A percentile compares a stretch with the other conserved stretches of the same genome.
phyloP scores from a whole-genome alignment of 805 yeast genomes.

The Dipodascus geniculatus region DNA sequence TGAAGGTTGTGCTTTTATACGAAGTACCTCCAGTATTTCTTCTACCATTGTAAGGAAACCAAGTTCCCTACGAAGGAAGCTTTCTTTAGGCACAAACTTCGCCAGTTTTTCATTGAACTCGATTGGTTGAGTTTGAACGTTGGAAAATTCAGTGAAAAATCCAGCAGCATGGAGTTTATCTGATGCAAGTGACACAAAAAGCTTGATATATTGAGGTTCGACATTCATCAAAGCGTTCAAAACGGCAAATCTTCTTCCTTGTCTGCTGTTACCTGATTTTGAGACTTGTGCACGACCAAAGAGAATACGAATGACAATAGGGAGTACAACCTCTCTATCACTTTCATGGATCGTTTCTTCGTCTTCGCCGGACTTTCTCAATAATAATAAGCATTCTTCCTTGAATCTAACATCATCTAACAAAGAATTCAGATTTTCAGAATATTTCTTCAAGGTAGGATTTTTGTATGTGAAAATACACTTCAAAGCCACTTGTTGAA shows the following conservation, averaged over 20 bases:
- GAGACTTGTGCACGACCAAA: conserved; percentile 78
- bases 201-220: conserved; percentile 33
- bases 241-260: conserved; percentile 45
- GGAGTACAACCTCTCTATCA: conserved; percentile 54
- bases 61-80: conserved; percentile 14
- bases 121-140: neutral
- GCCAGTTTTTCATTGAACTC: conserved; percentile 6
- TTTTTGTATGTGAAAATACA: conserved; percentile 56
- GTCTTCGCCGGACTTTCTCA: conserved; percentile 45
- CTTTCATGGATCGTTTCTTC: conserved; percentile 39
- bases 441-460: conserved; percentile 49
- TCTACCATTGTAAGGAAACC: conserved; percentile 56
- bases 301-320: conserved; percentile 61
- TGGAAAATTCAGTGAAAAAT: conserved; percentile 19
- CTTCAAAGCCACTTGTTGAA: conserved; percentile 64
- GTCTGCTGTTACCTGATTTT: conserved; percentile 51
- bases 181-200: conserved; percentile 53
- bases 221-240: conserved; percentile 25
- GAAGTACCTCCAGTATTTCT: conserved; percentile 47
- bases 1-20: conserved; percentile 40
- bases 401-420: conserved; percentile 75
- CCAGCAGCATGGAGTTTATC: conserved; percentile 36
- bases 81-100: neutral
- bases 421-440: conserved; percentile 59
- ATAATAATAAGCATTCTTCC: conserved; percentile 47